phyloP scores from a whole-genome alignment of 208 protist species.

The Wallacemonas rigidus region DNA sequence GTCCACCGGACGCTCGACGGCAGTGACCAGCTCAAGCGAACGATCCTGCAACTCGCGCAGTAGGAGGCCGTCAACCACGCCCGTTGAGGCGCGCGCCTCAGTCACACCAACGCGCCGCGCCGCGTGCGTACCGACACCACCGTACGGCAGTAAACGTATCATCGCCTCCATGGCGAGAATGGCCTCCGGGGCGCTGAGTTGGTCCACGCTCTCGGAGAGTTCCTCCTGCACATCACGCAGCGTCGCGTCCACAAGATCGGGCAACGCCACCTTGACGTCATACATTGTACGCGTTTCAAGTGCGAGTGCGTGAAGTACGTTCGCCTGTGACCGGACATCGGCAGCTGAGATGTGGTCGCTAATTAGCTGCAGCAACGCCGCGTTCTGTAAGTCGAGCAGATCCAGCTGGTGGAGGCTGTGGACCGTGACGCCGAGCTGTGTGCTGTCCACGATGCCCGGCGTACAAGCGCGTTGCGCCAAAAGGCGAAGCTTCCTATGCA shows the following conservation, averaged over 20 bases:
- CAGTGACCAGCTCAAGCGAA: constrained; percentile 30
- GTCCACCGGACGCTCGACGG: constrained; percentile 56
- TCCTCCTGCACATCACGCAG: constrained; percentile 35
- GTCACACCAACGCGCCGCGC: not conserved
- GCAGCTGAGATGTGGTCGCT: constrained; percentile 21
- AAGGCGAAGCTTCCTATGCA: constrained; percentile 16
- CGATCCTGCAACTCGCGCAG: constrained; percentile 47
- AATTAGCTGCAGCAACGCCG: constrained; percentile 23
- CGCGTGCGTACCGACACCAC: constrained; percentile 1
- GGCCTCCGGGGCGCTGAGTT: constrained; percentile 44
- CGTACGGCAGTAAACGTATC: constrained; percentile 38
- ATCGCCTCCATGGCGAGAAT: constrained; percentile 64
- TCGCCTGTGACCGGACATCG: constrained; percentile 50
- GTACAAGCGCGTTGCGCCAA: constrained; percentile 32
- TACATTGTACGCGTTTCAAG: constrained; percentile 29
- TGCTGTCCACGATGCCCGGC: constrained; percentile 37
- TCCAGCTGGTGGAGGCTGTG: constrained; percentile 50
- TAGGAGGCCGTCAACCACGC: constrained; percentile 25
- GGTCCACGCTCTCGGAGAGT: constrained; percentile 32
- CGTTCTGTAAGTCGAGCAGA: constrained; percentile 24
- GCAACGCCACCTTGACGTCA: constrained; percentile 25
- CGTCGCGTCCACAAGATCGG: constrained; percentile 22
- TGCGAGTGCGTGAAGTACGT: constrained; percentile 51
- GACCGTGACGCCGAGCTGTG: constrained; percentile 44
- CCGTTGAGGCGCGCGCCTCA: not conserved